Percentiles rank a stretch among this genome's conserved stretches.
Evolutionary conservation across 441 rosid species (phyloP).

Genomic region (Gossypium laxum): DNA sequence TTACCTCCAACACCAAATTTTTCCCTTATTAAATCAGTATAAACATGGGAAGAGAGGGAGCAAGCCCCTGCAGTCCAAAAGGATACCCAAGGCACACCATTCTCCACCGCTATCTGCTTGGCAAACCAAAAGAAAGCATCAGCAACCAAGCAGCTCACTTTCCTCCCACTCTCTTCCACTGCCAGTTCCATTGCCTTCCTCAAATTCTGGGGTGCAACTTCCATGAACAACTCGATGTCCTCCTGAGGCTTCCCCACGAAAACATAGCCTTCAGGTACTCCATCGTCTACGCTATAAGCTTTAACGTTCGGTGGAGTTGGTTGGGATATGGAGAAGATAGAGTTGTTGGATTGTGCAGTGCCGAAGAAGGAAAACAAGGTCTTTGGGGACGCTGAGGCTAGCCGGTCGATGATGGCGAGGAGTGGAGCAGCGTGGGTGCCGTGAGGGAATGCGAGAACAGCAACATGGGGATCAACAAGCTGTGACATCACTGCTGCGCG

Average conservation of each 20-base stretch:
- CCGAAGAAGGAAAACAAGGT: conserved; percentile 41
- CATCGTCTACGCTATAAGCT: conserved; percentile 31
- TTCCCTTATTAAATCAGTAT: conserved; percentile 26
- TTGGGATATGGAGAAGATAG: conserved; percentile 17
- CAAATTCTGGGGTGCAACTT: conserved; percentile 33
- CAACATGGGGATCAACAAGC: conserved; percentile 22
- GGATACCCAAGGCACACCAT: conserved; percentile 36
- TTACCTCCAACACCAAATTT: conserved; percentile 14
- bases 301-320: conserved; percentile 17
- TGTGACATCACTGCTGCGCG: not conserved
- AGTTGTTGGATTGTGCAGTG: conserved; percentile 25
- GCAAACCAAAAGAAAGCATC: conserved; percentile 49
- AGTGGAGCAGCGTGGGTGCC: conserved; percentile 37
- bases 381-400: conserved; percentile 31
- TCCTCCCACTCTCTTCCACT: conserved; percentile 33
- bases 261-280: conserved; percentile 35
- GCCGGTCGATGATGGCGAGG: conserved; percentile 28
- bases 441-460: conserved; percentile 45
- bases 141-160: conserved; percentile 36
- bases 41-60: conserved; percentile 34
- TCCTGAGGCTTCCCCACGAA: conserved; percentile 37
- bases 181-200: conserved; percentile 30
- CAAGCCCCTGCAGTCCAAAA: conserved; percentile 34
- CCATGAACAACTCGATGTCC: conserved; percentile 46
- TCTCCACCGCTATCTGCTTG: conserved; percentile 29